Evolutionary conservation across 169 alveolate genomes (phyloP).

Genomic region (Plasmodium gaboni): DNA sequence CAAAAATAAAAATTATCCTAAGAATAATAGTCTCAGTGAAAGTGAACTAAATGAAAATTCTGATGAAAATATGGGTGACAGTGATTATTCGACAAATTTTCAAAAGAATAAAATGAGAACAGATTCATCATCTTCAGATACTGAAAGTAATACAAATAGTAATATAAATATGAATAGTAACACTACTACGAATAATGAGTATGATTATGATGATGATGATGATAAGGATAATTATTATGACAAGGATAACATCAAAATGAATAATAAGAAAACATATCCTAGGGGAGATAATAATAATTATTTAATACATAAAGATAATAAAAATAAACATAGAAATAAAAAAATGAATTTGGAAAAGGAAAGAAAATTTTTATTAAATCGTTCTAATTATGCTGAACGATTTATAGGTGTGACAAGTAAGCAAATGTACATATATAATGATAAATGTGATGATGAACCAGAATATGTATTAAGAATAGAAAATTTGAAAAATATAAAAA

Average conservation of each 20-base stretch:
- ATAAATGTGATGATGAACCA: conserved; percentile 62
- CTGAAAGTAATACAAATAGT: too few relatives aligned
- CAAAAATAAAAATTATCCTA: not conserved
- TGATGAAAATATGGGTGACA: too few relatives aligned
- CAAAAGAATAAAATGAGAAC: too few relatives aligned
- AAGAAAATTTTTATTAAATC: conserved; percentile 15
- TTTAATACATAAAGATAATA: not conserved
- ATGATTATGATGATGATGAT: not conserved
- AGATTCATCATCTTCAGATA: too few relatives aligned
- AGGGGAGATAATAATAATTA: conserved; percentile 8
- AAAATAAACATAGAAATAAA: conserved; percentile 20
- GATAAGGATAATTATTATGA: not conserved
- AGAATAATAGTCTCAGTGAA: not conserved
- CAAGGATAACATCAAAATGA: not conserved
- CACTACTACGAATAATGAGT: not conserved
- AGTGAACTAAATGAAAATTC: not conserved
- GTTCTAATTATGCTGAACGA: conserved; percentile 57
- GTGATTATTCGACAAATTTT: too few relatives aligned
- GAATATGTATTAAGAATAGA: conserved; percentile 28
- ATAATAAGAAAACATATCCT: not conserved
- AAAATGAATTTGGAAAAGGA: conserved; percentile 8
- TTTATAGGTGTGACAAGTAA: conserved; percentile 74
- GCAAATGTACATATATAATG: conserved; percentile 48
- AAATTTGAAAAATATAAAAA: conserved; percentile 40
- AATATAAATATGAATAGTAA: conserved; percentile 1